phyloP scores from a whole-genome alignment of 1,284 basidiomycete species.

The Neotropicomus parvogracilis region DNA sequence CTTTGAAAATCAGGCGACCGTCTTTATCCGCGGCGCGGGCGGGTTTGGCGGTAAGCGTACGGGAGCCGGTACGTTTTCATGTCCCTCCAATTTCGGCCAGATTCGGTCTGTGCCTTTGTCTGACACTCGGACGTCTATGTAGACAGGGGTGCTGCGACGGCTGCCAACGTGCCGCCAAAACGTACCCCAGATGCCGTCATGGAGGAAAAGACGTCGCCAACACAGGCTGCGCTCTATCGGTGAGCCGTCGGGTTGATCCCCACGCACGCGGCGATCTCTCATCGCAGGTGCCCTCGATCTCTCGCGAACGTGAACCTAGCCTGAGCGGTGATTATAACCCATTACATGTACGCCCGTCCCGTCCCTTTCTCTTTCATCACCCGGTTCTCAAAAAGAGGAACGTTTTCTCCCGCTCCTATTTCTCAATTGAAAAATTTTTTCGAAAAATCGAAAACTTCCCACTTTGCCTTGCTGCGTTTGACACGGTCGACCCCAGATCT shows the following conservation, averaged over 20 bases:
- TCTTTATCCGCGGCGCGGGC: slow-evolving; percentile 91
- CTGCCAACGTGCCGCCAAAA: slow-evolving; percentile 79
- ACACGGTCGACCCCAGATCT: slow-evolving; percentile 54
- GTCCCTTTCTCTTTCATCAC: neutral
- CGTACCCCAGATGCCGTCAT: slow-evolving; percentile 80
- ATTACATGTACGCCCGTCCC: slow-evolving; percentile 61
- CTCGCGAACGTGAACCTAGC: slow-evolving; percentile 41
- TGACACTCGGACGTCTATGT: neutral
- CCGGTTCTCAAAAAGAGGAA: slow-evolving; percentile 10
- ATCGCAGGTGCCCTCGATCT: neutral
- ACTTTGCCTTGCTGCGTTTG: neutral
- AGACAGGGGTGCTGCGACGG: slow-evolving; percentile 92
- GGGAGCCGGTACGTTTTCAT: slow-evolving; percentile 58
- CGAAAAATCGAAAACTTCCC: too few relatives aligned
- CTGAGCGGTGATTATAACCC: slow-evolving; percentile 91
- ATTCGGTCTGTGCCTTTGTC: neutral
- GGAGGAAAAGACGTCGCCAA: slow-evolving; percentile 79
- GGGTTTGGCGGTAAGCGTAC: slow-evolving; percentile 92
- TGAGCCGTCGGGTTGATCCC: slow-evolving; percentile 34
- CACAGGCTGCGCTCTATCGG: slow-evolving; percentile 92
- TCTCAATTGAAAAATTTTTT: too few relatives aligned
- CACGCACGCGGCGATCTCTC: neutral
- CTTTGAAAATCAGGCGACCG: slow-evolving; percentile 91
- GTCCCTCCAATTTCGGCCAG: slow-evolving; percentile 1
- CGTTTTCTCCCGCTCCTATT: neutral